phyloP scores from a whole-genome alignment of 73 alveolate genomes.

The Urostyla sp. region DNA sequence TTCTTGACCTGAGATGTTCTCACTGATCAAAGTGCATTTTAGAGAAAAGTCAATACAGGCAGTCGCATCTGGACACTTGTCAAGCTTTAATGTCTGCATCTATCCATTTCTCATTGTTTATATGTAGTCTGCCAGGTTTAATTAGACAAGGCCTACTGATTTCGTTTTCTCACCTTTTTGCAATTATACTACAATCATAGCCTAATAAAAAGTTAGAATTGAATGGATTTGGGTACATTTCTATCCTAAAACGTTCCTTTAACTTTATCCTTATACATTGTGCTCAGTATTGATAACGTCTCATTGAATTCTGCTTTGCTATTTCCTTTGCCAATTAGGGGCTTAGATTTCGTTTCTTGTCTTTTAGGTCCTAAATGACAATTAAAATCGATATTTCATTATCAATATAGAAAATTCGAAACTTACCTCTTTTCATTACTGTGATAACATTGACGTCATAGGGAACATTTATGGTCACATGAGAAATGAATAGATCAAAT shows the following conservation, averaged over 20 bases:
- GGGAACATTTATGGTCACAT: slow-evolving; percentile 52
- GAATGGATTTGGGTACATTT: neutral
- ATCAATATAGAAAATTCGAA: neutral
- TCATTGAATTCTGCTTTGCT: slow-evolving; percentile 52
- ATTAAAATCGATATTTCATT: neutral
- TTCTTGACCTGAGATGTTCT: slow-evolving; percentile 43
- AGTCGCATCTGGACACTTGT: slow-evolving; percentile 59
- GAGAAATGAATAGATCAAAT: slow-evolving; percentile 45
- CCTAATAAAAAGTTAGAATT: neutral
- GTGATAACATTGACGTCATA: slow-evolving; percentile 27
- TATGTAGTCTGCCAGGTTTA: slow-evolving; percentile 51
- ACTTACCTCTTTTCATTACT: slow-evolving; percentile 55
- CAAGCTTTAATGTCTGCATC: slow-evolving; percentile 10
- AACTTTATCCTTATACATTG: slow-evolving; percentile 43
- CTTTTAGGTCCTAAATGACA: slow-evolving; percentile 55
- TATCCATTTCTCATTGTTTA: neutral
- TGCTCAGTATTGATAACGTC: slow-evolving; percentile 62
- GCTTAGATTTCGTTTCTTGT: slow-evolving; percentile 49
- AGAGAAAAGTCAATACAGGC: slow-evolving; percentile 42
- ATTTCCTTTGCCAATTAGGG: slow-evolving; percentile 42
- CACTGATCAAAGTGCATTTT: slow-evolving; percentile 44
- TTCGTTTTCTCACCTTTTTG: slow-evolving; percentile 51
- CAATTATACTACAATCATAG: slow-evolving; percentile 41
- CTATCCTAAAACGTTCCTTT: slow-evolving; percentile 53
- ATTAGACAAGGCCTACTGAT: slow-evolving; percentile 53